Evolutionary conservation across 2,329 filamentous ascomycete genomes (phyloP), one percentile per base, ranked within the genome.

Genomic region (Aspergillus fumigatiaffinis): DNA sequence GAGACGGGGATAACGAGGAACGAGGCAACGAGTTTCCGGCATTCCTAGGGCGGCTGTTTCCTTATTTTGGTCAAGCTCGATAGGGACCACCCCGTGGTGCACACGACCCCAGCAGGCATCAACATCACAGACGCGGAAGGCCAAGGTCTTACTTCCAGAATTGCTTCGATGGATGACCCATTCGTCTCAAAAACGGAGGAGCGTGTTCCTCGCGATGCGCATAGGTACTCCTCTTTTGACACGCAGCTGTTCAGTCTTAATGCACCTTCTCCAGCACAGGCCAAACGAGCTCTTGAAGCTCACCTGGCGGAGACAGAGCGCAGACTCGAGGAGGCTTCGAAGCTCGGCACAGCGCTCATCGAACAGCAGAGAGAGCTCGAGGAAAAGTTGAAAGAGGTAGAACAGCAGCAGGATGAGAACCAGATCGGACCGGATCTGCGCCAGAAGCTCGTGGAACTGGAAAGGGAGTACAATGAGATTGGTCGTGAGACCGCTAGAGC

Each of bases 381-480:
- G 47, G 89, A 95, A 48, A 87, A 89, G 64, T 77, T 99, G 57
- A 87, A 87, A 66, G 92, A 97, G 69, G 87, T 99, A 3, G 90
- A 96, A 66, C 85, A 87, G 69, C 80, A 90, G 58, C 82, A 91
- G 67, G 81, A 84, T 48, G 89, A 94, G 64, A 85, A 85, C 25
- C 89, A 96, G 60, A 85, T 97, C 52, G 87, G 88, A 0, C 86
- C 90, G 3, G 92, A 96, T 63, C 79, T 99, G 67, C 90, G 89
- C 58, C 84, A 88, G 68, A 92, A 90, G 75, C 82, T 99, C 53
- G 82, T 86, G 14, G 92, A 96, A 61, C 86, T 99, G 58, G 94
- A 99, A 74, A 90, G 86, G 73, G 94, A 99, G 69, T 97, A 95
- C 77, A 93, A 96, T 72, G 92, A 97, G 70, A 87, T 97, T 50